Evolutionary conservation across 2,329 filamentous ascomycete species (phyloP), one percentile per base, ranked within the genome.

Genomic region (Ilyonectria destructans): DNA sequence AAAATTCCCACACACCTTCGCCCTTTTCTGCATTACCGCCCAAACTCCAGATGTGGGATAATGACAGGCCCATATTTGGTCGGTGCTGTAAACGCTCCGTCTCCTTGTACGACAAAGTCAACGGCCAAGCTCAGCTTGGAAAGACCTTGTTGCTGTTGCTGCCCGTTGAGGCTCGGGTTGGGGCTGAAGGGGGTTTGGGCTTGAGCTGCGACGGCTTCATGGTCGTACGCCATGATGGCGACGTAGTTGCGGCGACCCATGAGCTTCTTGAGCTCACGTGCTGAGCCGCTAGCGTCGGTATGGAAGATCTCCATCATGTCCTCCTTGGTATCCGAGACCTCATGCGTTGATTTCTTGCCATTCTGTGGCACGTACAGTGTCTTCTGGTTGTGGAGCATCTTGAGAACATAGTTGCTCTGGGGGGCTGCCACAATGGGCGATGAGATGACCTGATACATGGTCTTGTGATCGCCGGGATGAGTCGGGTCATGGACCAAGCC

Each of bases 301-400:
- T 96, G 94, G 88, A 99, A 99, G 73, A 99, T 97, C 85, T 99
- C 96, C 93, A 99, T 97, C 96, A 99, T 99, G 82, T 99, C 96
- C 81, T 99, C 96, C 82, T 99, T 98, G 54, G 96, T 99, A 80
- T 99, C 96, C 2, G 91, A 93, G 1, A 93, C 88, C 71, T 91
- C 88, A 69, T 94, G 90, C 2, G 87, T 92, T 1, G 92, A 91
- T 71, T 89, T 89, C 64, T 94, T 90, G 1, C 96, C 96, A 81
- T 99, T 99, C 62, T 89, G 87, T 0, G 96, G 96, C 62, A 99
- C 88, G 80, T 98, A 99, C 31, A 98, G 90, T 43, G 93, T 90
- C 81, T 96, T 96, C 83, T 95, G 96, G 85, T 93, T 96, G 86
- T 98, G 95, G n/a, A 99, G 90, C 77, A 99, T 89, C 80, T 97